Conservation (phyloP, 306 rosid species). For the Lathyrus aphaca region DNA sequence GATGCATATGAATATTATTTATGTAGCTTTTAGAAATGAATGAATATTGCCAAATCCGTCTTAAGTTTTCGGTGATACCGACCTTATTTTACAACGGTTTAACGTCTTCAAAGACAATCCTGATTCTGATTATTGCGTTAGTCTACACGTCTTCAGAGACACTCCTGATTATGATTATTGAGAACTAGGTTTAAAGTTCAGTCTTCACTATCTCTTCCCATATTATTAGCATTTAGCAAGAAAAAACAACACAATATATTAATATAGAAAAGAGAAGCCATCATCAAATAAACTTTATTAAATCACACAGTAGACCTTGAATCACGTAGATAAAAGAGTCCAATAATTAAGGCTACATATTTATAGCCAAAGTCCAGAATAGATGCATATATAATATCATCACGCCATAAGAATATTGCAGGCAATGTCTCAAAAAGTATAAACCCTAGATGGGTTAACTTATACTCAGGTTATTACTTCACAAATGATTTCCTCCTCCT, state of each 20-base stretch:
- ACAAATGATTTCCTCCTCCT: constrained; percentile 51
- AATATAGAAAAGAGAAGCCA: neutral
- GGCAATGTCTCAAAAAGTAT: constrained; percentile 42
- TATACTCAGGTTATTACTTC: constrained; percentile 33
- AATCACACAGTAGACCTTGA: constrained; percentile 36
- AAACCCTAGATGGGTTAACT: constrained; percentile 61
- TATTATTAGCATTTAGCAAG: neutral
- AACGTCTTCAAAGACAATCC: too few relatives aligned
- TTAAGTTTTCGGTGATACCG: too few relatives aligned
- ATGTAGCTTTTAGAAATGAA: too few relatives aligned
- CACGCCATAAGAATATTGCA: constrained; percentile 41
- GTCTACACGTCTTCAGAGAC: too few relatives aligned
- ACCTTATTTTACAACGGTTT: too few relatives aligned
- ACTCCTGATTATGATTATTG: too few relatives aligned
- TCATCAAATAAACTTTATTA: constrained; percentile 29
- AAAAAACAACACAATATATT: neutral
- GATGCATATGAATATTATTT: too few relatives aligned
- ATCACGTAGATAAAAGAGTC: constrained; percentile 43
- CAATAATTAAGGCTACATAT: constrained; percentile 44
- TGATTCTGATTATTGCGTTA: too few relatives aligned
- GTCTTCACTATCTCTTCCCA: neutral
- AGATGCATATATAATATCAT: constrained; percentile 41
- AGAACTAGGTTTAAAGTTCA: too few relatives aligned
- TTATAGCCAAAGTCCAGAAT: constrained; percentile 38
- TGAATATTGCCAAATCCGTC: too few relatives aligned